Conservation (phyloP, 202 grass and related monocot genomes). For the Zoysia matrella region DNA sequence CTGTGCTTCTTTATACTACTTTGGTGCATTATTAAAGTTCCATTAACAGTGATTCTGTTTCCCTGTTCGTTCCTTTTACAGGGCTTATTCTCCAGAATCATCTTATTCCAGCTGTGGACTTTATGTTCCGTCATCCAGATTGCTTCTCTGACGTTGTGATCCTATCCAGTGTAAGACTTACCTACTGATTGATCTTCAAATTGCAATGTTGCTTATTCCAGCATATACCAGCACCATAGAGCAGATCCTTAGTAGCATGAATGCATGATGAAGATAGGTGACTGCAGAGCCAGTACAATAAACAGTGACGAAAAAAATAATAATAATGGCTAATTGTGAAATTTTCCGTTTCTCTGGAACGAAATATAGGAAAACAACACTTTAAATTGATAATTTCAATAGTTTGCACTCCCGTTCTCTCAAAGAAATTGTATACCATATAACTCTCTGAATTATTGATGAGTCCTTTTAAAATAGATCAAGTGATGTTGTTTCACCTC, state of each 20-base stretch:
- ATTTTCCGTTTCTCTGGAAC: too few relatives aligned
- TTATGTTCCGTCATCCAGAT: conserved; percentile 97
- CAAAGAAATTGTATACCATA: neutral
- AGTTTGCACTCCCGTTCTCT: neutral
- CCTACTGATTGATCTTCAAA: neutral
- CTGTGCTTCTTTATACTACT: neutral
- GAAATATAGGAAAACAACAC: too few relatives aligned
- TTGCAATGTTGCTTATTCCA: neutral
- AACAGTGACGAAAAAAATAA: neutral
- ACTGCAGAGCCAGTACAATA: neutral
- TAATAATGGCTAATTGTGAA: too few relatives aligned
- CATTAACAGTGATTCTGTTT: conserved; percentile 16
- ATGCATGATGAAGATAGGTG: conserved; percentile 1
- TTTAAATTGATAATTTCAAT: neutral
- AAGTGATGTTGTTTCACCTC: too few relatives aligned
- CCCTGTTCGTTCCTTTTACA: conserved; percentile 39
- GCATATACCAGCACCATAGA: neutral
- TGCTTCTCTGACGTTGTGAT: conserved; percentile 85
- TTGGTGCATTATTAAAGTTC: conserved; percentile 5
- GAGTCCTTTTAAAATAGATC: too few relatives aligned
- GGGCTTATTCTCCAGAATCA: conserved; percentile 86
- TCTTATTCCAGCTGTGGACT: conserved; percentile 86
- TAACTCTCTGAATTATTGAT: neutral
- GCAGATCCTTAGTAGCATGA: neutral
- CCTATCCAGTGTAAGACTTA: conserved; percentile 77